Base-by-base conservation (phyloP, 345 rosid genomes). In the Ailanthus altissimus region DNA sequence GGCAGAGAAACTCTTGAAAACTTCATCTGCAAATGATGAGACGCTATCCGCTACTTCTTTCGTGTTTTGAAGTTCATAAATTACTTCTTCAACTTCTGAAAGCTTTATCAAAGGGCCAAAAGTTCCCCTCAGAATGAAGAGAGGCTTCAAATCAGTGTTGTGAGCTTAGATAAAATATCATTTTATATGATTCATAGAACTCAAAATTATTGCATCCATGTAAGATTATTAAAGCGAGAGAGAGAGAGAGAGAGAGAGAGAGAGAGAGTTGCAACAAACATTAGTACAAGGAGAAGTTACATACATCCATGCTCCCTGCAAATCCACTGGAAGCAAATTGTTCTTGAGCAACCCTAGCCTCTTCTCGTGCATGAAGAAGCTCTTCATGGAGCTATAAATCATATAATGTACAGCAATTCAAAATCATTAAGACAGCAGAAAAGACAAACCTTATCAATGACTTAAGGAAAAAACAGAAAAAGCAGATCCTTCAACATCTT, bases 331-430 rank as follows among this genome's bases (percentile, higher is more conserved):
- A 82, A 78, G 85, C 82, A 89, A 88, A 86, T 77, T 77, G 85
- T 82, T 88, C 90, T 71, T 57, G 75, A 81, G 90, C 91, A 72
- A 72, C 74, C 82, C 82, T 85, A 50, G 90, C 89, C 82, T 91
- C 92, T 76, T 88, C 90, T 76, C 75, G 69, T 69, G 94, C 93
- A 84, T 72, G 85, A 67, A 79, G 88, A 77, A 92, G 87, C 84
- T 91, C 94, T 79, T 88, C 81, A 59, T 75, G 82, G 28, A 89
- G 89, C 97, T 94, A 74, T 50, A 72, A 73, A 81, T 70, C 46
- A 75, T 46, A 78, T 62, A 59, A 49, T 59, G 80, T 70, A 60
- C 8, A 57, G 69, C 68, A 32, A 26, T 74, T 62, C 60, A 23
- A 75, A 74, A 54, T 47, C 64, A 68, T 25, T 46, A 50, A 61